Percentiles rank a stretch among this genome's conserved stretches.
phyloP scores from a whole-genome alignment of 2,329 filamentous ascomycete species.

The Orbilia oligospora region DNA sequence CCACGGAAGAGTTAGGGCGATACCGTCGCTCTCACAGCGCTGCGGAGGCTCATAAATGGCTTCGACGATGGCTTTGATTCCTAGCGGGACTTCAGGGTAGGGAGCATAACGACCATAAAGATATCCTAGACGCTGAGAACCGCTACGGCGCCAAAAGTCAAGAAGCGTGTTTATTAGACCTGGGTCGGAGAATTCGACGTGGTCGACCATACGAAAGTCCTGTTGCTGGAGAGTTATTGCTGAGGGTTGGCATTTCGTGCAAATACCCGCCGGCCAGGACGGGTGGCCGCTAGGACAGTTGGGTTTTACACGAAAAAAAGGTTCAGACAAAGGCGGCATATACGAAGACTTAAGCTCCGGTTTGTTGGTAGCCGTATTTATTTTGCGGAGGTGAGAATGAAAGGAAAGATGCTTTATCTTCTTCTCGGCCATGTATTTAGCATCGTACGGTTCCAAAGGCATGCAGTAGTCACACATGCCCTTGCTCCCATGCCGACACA shows the following conservation, averaged over 20 bases:
- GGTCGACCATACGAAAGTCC: slow-evolving; percentile 95
- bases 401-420: slow-evolving; percentile 99
- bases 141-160: slow-evolving; percentile 90
- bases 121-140: slow-evolving; percentile 86
- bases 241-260: slow-evolving; percentile 97
- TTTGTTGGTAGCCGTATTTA: slow-evolving; percentile 97
- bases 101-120: slow-evolving; percentile 92
- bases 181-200: slow-evolving; percentile 93
- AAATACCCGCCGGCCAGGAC: slow-evolving; percentile 95
- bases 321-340: slow-evolving; percentile 93
- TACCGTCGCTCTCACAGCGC: slow-evolving; percentile 86
- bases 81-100: slow-evolving; percentile 91
- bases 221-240: slow-evolving; percentile 96
- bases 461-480: slow-evolving; percentile 99
- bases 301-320: slow-evolving; percentile 88
- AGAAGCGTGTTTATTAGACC: slow-evolving; percentile 89
- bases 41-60: slow-evolving; percentile 98
- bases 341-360: slow-evolving; percentile 93
- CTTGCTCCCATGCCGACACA: slow-evolving; percentile 96
- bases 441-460: slow-evolving; percentile 92
- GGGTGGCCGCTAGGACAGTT: slow-evolving; percentile 95
- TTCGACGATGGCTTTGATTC: slow-evolving; percentile 94
- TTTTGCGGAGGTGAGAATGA: slow-evolving; percentile 92
- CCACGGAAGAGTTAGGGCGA: slow-evolving; percentile 85
- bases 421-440: slow-evolving; percentile 90